Conservation (phyloP, 257 asterid genomes). For the Solanum arcanum region DNA sequence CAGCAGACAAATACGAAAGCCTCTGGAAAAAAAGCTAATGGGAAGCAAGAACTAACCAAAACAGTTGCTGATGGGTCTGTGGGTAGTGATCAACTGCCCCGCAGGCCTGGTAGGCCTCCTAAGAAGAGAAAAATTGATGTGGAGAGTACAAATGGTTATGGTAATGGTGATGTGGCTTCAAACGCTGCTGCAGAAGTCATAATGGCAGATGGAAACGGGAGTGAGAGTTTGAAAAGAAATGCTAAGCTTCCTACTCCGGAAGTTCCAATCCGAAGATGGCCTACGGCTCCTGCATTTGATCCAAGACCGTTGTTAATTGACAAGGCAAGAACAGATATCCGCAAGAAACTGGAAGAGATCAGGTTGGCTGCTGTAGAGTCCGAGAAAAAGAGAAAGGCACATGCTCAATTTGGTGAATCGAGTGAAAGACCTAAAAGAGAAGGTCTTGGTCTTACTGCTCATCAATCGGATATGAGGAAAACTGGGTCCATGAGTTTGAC, state of each 20-base stretch:
- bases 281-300: conserved; percentile 55
- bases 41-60: conserved; percentile 24
- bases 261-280: conserved; percentile 29
- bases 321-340: conserved; percentile 57
- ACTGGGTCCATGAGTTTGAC: conserved; percentile 53
- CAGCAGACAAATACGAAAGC: conserved; percentile 37
- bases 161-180: conserved; percentile 23
- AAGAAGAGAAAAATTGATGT: conserved; percentile 69
- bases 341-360: conserved; percentile 53
- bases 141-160: conserved; percentile 18
- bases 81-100: conserved; percentile 25
- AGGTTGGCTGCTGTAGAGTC: conserved; percentile 51
- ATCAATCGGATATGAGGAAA: conserved; percentile 41
- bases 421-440: conserved; percentile 14
- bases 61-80: conserved; percentile 28
- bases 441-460: conserved; percentile 9
- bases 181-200: conserved; percentile 24
- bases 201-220: conserved; percentile 33
- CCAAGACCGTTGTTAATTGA: conserved; percentile 56
- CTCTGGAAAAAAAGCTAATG: conserved; percentile 34
- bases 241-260: conserved; percentile 37
- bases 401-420: conserved; percentile 22
- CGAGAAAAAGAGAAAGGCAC: conserved; percentile 39
- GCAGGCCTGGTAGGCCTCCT: conserved; percentile 70
- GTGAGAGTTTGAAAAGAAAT: conserved; percentile 28